Evolutionary conservation across 139 green algal species (phyloP), one percentile per base, ranked within the genome.

Genomic region (Chlorella sp.): DNA sequence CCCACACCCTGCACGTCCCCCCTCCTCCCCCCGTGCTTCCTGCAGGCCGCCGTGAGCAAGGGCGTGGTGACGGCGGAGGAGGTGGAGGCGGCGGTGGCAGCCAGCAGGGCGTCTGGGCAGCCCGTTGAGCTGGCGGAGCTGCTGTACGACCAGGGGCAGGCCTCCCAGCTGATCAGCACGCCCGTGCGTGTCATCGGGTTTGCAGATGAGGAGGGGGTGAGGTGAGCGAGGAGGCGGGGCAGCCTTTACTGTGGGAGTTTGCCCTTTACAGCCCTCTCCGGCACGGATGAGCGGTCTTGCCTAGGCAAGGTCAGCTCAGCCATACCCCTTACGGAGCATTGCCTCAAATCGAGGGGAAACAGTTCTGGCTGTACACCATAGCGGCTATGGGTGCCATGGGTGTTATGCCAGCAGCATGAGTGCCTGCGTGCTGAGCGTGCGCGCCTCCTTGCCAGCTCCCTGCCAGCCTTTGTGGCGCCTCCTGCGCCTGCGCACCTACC

Each of bases 171-270:
- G 34, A 82, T 73, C 3, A 18, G 69, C 85, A 82, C 21, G 26
- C 92, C 92, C 26, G 71, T 95, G 60, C 91, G 94, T 64, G 81
- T 99, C n/a, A 92, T 99, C 9, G 97, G 92, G 1, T 99, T 99
- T 88, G 93, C 89, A 39, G 97, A 99, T 84, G 97, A 99, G 90
- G 97, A 99, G 90, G 97, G 97, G 22, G 89, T 99, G 30, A 91
- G 97, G 92, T 92, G 71, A 42, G 2, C 22, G 64, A 71, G 21
- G 64, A 18, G 64, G 48, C 48, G 11, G 22, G 64, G 64, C 64
- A 71, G 64, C 64, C 64, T 16, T 69, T 53, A 9, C 16, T 71
- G 32, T 30, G 48, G n/a, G n/a, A n/a, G n/a, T n/a, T n/a, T n/a
- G n/a, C n/a, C n/a, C 19, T 42, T 28, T 71, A 28, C 64, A 14